phyloP scores from a whole-genome alignment of 2,329 filamentous ascomycete genomes.

The Amauroascus verrucosus region DNA sequence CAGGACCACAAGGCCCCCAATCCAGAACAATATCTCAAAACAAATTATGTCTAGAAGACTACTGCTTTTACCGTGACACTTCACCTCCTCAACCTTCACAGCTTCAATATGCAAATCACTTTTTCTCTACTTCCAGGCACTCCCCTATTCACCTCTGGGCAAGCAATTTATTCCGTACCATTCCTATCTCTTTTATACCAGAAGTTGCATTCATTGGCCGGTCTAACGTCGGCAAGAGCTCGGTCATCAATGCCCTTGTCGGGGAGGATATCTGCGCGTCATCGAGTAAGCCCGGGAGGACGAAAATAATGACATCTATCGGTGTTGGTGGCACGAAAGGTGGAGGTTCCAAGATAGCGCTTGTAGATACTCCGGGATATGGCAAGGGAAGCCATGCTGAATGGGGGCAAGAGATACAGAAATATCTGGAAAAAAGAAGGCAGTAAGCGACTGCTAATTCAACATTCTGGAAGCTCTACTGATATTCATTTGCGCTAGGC shows the following conservation, averaged over 20 bases:
- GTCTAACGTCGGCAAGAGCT: conserved; percentile 61
- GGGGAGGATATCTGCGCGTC: conserved; percentile 44
- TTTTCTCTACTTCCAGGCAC: conserved; percentile 39
- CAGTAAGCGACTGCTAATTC: conserved; percentile 36
- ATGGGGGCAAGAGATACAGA: conserved; percentile 59
- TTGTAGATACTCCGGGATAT: conserved; percentile 65
- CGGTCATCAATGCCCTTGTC: conserved; percentile 55
- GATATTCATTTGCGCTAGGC: conserved; percentile 24
- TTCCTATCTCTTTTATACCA: conserved; percentile 44
- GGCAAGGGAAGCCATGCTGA: conserved; percentile 50
- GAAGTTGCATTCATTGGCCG: conserved; percentile 59
- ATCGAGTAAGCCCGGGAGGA: conserved; percentile 51
- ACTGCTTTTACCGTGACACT: conserved; percentile 43
- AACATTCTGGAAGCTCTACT: background rate
- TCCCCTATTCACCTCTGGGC: conserved; percentile 50
- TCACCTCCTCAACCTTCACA: conserved; percentile 35
- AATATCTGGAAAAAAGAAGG: conserved; percentile 53
- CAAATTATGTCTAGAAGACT: background rate
- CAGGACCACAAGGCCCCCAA: background rate
- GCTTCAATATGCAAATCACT: conserved; percentile 36
- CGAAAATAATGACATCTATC: conserved; percentile 57
- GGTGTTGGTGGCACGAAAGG: conserved; percentile 44
- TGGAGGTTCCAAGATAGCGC: conserved; percentile 41
- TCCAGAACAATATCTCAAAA: background rate
- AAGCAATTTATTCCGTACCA: conserved; percentile 49